These are phyloP conservation scores for Lithohypha guttulata DNA, from an alignment of 2,329 filamentous ascomycete genomes.

Conservation along the genomic window DNA sequence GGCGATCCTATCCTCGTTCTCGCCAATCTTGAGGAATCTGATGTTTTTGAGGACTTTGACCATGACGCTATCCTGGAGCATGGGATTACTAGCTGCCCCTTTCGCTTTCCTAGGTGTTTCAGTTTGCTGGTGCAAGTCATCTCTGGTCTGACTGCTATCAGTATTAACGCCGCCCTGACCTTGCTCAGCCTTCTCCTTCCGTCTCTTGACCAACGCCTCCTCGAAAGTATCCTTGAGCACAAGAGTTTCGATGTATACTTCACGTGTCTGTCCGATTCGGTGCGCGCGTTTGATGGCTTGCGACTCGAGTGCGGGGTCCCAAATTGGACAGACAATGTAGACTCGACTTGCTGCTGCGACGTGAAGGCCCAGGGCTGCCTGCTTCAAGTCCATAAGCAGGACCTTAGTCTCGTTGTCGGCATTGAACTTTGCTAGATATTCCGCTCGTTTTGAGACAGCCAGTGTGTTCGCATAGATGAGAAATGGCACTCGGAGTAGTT, in stretches of 20 bases:
- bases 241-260: conserved; percentile 76
- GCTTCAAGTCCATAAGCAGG: conserved; percentile 79
- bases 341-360: conserved; percentile 73
- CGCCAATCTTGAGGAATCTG: conserved; percentile 5
- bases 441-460: conserved; percentile 52
- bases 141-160: not conserved
- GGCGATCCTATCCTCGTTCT: conserved; percentile 4
- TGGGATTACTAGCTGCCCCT: not conserved
- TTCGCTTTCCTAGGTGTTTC: not conserved
- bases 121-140: not conserved
- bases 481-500: conserved; percentile 55
- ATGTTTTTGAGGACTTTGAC: conserved; percentile 8
- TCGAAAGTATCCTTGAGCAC: conserved; percentile 73
- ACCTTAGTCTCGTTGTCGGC: conserved; percentile 59
- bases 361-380: conserved; percentile 80
- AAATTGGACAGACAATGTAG: conserved; percentile 80
- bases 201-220: conserved; percentile 66
- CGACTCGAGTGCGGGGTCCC: conserved; percentile 72
- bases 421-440: conserved; percentile 73
- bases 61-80: conserved; percentile 8
- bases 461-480: conserved; percentile 47
- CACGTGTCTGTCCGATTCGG: conserved; percentile 69
- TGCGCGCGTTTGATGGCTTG: conserved; percentile 87
- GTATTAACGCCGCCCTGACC: conserved; percentile 34
- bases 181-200: conserved; percentile 60